phyloP scores from a whole-genome alignment of 1,284 basidiomycete genomes.

The Rhizoctonia solani region DNA sequence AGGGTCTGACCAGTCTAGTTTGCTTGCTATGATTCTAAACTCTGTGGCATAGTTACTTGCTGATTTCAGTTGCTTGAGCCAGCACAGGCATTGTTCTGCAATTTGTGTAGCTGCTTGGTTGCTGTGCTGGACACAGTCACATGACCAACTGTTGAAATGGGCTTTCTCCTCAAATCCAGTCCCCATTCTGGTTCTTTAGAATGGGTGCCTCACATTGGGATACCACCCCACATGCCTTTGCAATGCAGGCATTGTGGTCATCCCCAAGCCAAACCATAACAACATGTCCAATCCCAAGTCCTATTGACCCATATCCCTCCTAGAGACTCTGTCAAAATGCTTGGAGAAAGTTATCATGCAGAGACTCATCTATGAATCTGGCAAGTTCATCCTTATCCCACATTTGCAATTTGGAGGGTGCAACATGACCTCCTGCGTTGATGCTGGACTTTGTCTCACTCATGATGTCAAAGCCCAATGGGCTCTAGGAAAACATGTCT shows the following conservation, averaged over 20 bases:
- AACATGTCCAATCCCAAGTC: conserved; percentile 44
- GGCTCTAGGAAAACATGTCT: conserved; percentile 42
- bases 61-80: too few relatives aligned
- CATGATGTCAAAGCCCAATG: conserved; percentile 44
- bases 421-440: conserved; percentile 40
- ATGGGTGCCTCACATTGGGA: conserved; percentile 59
- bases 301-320: conserved; percentile 43
- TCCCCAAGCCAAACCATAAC: conserved; percentile 42
- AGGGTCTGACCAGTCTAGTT: too few relatives aligned
- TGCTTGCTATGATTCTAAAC: too few relatives aligned
- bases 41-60: too few relatives aligned
- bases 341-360: conserved; percentile 43
- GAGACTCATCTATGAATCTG: conserved; percentile 39
- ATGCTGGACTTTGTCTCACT: conserved; percentile 41
- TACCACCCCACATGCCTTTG: conserved; percentile 41
- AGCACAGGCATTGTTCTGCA: too few relatives aligned
- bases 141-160: too few relatives aligned
- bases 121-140: too few relatives aligned
- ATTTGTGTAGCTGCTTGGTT: too few relatives aligned
- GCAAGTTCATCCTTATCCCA: conserved; percentile 40
- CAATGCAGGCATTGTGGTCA: conserved; percentile 40
- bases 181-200: conserved; percentile 13
- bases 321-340: conserved; percentile 44
- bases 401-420: conserved; percentile 43
- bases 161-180: conserved; percentile 37